Base-by-base conservation (phyloP, 179 eudicot genomes). In the Camellia oleifera region DNA sequence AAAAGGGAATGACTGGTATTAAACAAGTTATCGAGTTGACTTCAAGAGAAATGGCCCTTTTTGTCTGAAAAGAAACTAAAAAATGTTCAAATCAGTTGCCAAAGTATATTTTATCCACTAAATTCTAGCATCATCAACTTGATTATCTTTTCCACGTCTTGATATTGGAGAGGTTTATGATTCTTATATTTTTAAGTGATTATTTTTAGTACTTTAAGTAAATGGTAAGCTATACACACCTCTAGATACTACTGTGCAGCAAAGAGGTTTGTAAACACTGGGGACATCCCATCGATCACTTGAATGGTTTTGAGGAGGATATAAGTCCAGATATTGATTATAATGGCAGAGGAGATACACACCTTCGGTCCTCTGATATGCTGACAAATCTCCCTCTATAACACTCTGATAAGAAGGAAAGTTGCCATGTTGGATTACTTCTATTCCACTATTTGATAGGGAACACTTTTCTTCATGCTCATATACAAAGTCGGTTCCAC, bases 301-400 rank as follows among this genome's bases (percentile, higher is more conserved):
- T 72, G 76, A 72, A 72, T 23, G 44, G 45, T 52, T 54, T 53
- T 26, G 42, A 72, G 13, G 42, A 52, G 75, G n/a, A 72, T 26
- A 14, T 5, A 20, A 72, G 62, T 23, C 9, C 7, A 15, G 12
- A 48, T 20, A 23, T 54, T 23, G 76, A 65, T 53, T 53, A 77
- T 60, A 15, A 26, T 63, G 60, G 72, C 68, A 77, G 6, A 77
- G 79, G 61, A 77, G 7, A 45, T 77, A 77, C 60, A 13, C 23
- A 20, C 46, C 72, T 48, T 46, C 18, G 2, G 26, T 65, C 72
- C 13, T 13, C 45, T 63, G 45, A 50, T 65, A 77, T 65, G 18
- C 44, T 11, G 70, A 77, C 72, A 64, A 46, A 64, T 77, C 61
- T 23, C 72, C 60, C 20, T 32, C 71, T 4, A 63, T 64, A 48